Base-by-base conservation (phyloP, 331 rosid genomes). In the Ulmus americana region DNA sequence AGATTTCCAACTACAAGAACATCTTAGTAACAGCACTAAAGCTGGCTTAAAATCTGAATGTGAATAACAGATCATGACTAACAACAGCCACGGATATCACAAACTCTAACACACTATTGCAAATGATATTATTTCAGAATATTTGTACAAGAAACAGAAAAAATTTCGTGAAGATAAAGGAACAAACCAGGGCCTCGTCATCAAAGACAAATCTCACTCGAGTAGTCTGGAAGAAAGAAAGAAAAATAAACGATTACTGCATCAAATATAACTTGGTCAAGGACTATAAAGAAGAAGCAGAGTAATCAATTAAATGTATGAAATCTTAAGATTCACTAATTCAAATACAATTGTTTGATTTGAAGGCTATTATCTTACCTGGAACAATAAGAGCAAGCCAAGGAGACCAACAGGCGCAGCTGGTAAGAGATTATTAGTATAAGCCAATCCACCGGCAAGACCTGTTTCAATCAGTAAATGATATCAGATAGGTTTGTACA, bases 131-230 rank as follows among this genome's bases (percentile, higher is more conserved):
- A 15, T 39, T 42, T 44, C n/a, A 59, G 51, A 65, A 46, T n/a
- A 61, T 11, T 18, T 35, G 2, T 49, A 67, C 12, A 74, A 69
- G 55, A 35, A 63, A 45, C 22, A 16, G 14, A 45, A 8, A 70
- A 16, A 57, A 45, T 69, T 59, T 53, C 41, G 39, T 48, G 68
- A 73, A 16, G 62, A 70, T 69, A 59, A 60, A 77, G 75, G 47
- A 76, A 72, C 95, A 56, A 80, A 92, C 98, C 98, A 92, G 80
- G 71, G 97, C 86, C 55, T 92, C 85, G 4, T 74, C 80, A 67
- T 87, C 88, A 28, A 92, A 92, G 81, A 89, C 97, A 45, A 92
- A 92, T 78, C 90, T 85, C 61, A 92, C 90, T 81, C 98, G 81
- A 6, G 97, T 87, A 45, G 98, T 76, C 98, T 92, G 79, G 41